phyloP scores from a whole-genome alignment of 495 filamentous ascomycete genomes.

The Aspergillus taichungensis region DNA sequence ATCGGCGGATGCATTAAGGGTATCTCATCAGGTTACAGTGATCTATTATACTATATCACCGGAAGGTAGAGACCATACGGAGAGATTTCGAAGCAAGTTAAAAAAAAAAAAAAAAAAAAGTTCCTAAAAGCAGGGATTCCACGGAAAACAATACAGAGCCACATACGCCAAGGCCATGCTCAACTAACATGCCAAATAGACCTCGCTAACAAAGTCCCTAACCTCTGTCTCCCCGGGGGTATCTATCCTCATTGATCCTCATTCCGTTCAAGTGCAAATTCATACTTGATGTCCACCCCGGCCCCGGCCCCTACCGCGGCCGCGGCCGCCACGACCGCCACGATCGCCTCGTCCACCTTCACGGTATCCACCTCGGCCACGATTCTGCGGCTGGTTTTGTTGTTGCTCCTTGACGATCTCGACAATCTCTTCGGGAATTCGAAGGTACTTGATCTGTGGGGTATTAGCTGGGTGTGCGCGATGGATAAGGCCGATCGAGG shows the following conservation, averaged over 20 bases:
- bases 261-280: slow-evolving; percentile 12
- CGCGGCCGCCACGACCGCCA: slow-evolving; percentile 43
- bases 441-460: slow-evolving; percentile 90
- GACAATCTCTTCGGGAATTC: slow-evolving; percentile 91
- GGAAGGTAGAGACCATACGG: neutral
- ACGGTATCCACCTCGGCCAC: slow-evolving; percentile 53
- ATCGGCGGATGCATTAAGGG: no score
- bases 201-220: slow-evolving; percentile 21
- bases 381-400: slow-evolving; percentile 52
- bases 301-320: slow-evolving; percentile 35
- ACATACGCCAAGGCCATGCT: slow-evolving; percentile 41
- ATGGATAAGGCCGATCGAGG: neutral
- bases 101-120: slow-evolving; percentile 9
- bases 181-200: slow-evolving; percentile 28
- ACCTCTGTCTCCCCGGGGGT: slow-evolving; percentile 28
- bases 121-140: slow-evolving; percentile 24
- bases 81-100: neutral
- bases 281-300: slow-evolving; percentile 20
- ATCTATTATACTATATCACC: no score
- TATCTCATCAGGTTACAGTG: no score
- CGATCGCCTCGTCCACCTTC: slow-evolving; percentile 47
- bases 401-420: slow-evolving; percentile 90
- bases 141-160: slow-evolving; percentile 34
- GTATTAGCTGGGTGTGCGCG: slow-evolving; percentile 1
- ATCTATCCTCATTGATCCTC: slow-evolving; percentile 28